Evolutionary conservation across 345 rosid genomes (phyloP).

Genomic region (Bretschneidera sinensis): DNA sequence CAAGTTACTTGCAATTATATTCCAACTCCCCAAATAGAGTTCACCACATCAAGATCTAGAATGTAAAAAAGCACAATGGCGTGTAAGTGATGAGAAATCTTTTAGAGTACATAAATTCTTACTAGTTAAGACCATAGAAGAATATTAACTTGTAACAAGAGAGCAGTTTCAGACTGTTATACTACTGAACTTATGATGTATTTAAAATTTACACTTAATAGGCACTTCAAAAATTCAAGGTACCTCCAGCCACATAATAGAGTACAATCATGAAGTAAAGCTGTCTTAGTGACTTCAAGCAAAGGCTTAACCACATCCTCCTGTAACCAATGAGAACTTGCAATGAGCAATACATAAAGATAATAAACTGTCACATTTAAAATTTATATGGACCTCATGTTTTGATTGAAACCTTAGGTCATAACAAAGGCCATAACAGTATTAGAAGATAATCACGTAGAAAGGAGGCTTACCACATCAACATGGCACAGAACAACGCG

Average conservation of each 20-base stretch:
- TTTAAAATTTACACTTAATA: not conserved
- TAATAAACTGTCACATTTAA: not conserved
- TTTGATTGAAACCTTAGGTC: not conserved
- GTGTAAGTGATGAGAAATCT: too few relatives aligned
- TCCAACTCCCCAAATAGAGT: too few relatives aligned
- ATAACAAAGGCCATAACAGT: not conserved
- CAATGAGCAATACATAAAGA: conserved; percentile 7
- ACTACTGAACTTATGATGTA: not conserved
- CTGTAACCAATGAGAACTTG: conserved; percentile 31
- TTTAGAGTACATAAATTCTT: too few relatives aligned
- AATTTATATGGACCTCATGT: not conserved
- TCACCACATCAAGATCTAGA: too few relatives aligned
- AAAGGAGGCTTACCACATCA: conserved; percentile 62
- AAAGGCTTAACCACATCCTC: conserved; percentile 77
- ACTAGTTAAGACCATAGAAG: not conserved
- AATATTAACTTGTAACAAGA: not conserved
- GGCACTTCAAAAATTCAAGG: not conserved
- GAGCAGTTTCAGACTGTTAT: not conserved
- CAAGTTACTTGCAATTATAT: too few relatives aligned
- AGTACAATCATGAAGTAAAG: conserved; percentile 89
- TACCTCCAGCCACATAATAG: conserved; percentile 88
- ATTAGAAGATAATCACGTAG: not conserved
- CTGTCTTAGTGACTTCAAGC: conserved; percentile 75
- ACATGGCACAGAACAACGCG: conserved; percentile 85
- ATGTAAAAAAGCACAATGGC: too few relatives aligned